Evolutionary conservation across 2,329 filamentous ascomycete species (phyloP).

Genomic region (Bipolaris victoriae): DNA sequence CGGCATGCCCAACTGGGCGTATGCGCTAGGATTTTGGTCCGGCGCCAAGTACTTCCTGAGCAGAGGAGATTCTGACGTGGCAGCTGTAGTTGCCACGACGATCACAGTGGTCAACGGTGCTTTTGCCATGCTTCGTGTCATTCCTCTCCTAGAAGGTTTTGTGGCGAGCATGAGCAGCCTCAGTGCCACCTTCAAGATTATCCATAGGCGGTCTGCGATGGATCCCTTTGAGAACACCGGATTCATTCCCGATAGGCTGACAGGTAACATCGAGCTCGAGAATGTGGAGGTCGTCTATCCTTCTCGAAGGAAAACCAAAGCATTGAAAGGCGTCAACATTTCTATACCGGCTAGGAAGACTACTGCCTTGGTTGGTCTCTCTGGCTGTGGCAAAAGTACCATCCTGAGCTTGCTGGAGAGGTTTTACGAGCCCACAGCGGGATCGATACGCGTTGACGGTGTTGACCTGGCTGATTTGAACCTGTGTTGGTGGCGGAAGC

Average conservation of each 20-base stretch:
- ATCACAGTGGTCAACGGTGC: too few species aligned
- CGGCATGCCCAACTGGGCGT: too few species aligned
- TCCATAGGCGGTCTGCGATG: neutral
- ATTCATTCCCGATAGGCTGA: neutral
- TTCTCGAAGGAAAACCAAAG: neutral
- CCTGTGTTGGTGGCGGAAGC: slow-evolving; percentile 51
- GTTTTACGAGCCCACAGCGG: neutral
- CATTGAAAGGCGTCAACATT: neutral
- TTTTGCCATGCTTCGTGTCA: too few species aligned
- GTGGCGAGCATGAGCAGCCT: too few species aligned
- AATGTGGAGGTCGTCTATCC: neutral
- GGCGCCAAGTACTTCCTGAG: too few species aligned
- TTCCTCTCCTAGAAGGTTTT: too few species aligned
- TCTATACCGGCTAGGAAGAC: neutral
- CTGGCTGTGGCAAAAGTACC: neutral
- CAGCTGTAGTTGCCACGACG: too few species aligned
- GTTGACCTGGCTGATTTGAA: slow-evolving; percentile 20
- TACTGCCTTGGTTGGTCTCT: neutral
- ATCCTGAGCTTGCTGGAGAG: neutral
- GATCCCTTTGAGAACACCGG: neutral
- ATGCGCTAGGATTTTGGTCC: too few species aligned
- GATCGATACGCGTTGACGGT: neutral
- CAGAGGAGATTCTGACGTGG: too few species aligned
- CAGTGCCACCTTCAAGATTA: too few species aligned
- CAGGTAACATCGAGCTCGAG: neutral